Evolutionary conservation across 2,329 filamentous ascomycete species (phyloP), one percentile per base, ranked within the genome.

Genomic region (Nemania sp.): DNA sequence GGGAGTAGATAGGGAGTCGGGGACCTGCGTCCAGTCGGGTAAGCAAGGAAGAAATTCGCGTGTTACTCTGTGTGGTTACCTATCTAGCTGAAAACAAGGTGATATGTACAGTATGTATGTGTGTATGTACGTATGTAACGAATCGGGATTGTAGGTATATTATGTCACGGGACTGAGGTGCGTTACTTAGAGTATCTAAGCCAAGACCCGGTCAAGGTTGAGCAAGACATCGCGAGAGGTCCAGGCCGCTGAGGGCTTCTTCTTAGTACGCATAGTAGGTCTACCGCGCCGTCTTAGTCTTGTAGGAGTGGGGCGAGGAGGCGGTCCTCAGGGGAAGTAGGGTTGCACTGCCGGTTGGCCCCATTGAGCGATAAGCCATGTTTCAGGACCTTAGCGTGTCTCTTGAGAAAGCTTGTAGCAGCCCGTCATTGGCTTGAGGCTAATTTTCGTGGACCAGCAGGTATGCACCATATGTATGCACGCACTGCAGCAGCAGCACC

Each of bases 301-400:
- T 45, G n/a, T 45, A 4, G 15, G 2, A 45, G 41, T 45, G 41
- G 41, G 41, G 41, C n/a, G 15, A n/a, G 41, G 41, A n/a, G n/a
- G n/a, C 15, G n/a, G 41, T 11, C 49, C 26, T 45, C 41, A 56
- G 38, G 55, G 55, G 47, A 29, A 20, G 6, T 47, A 47, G 18
- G n/a, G 29, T 24, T n/a, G 60, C 55, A 52, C 32, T 55, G 47
- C 62, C 49, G 55, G 38, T 18, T 35, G 47, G 26, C 51, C 59
- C 47, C 45, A 61, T 56, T 59, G 43, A 57, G 64, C 56, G 27
- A 64, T 54, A 62, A 68, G 65, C 70, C 43, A 66, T 70, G 70
- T 72, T 72, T 72, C 70, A 72, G 67, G 64, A 68, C 52, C 51
- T 62, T 72, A 72, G 70, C 62, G 65, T 64, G 62, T 49, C 64